Evolutionary conservation across 305 asterid species (phyloP), one percentile per base, ranked within the genome.

Genomic region (Plantago coronopus): DNA sequence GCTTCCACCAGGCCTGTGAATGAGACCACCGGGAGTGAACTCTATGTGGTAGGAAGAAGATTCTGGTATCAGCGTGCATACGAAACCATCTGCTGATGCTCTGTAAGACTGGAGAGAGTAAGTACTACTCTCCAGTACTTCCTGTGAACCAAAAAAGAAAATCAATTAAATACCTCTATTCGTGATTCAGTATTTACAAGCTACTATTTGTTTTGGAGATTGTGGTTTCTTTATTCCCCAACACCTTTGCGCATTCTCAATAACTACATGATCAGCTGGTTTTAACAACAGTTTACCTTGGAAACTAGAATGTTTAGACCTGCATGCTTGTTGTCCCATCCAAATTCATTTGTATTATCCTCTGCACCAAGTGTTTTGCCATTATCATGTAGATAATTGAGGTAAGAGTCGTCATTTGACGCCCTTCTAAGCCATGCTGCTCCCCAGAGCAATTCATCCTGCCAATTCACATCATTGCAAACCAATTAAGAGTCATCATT

Each of bases 361-460:
- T 84, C 95, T 0, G 95, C 95, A 7, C 98, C 98, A 0, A 91
- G 78, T 38, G 94, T 83, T 72, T 88, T 90, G 7, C 89, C 88
- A 62, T 91, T 88, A 83, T 74, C 67, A 66, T 91, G 88, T 61
- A 91, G 61, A 86, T 91, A 91, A 66, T 64, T 63, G 27, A 86
- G 89, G 72, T 91, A 88, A 48, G 83, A 76, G 54, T 81, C 85
- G 59, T 74, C 74, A 18, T 78, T 79, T 7, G 98, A 67, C 15
- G 98, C 97, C 70, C 90, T 86, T 23, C 95, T 72, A 14, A 91
- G 76, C 98, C 97, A 91, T 45, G 95, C 96, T 65, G 97, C 96
- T 62, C 91, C 97, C 98, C 98, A 91, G 57, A 91, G 76, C 83
- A 91, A 77, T 45, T 91, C 97, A 75, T 91, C 97, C 98, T 88